Evolutionary conservation across 352 stramenopile species (phyloP).

Genomic region (Globisporangium takayamanum): DNA sequence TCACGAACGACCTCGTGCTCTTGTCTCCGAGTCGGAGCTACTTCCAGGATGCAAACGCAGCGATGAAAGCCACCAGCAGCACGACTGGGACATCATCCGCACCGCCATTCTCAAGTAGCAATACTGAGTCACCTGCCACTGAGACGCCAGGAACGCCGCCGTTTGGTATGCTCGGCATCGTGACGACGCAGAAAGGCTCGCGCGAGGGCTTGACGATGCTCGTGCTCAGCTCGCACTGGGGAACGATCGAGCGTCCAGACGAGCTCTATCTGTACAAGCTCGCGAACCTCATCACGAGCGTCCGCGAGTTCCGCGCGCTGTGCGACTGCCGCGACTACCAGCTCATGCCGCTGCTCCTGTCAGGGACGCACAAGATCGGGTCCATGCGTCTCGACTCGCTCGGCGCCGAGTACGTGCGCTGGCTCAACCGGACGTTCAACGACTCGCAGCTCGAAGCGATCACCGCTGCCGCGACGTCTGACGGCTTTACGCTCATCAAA

Average conservation of each 20-base stretch:
- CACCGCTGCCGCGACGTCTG: conserved; percentile 72
- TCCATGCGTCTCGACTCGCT: conserved; percentile 81
- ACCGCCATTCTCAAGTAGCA: conserved; percentile 3
- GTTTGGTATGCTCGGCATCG: conserved; percentile 62
- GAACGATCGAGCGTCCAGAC: conserved; percentile 36
- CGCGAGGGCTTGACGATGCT: conserved; percentile 72
- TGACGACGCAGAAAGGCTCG: conserved; percentile 54
- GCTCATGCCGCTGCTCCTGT: conserved; percentile 72
- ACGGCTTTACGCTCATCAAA: conserved; percentile 91
- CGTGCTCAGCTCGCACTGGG: conserved; percentile 48
- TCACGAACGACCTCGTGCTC: conserved; percentile 76
- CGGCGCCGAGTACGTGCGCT: conserved; percentile 73
- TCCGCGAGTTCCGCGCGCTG: conserved; percentile 82
- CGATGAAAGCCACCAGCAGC: not conserved
- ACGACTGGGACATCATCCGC: conserved; percentile 4
- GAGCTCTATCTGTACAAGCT: conserved; percentile 77
- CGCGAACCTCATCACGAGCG: conserved; percentile 84
- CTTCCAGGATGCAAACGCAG: conserved; percentile 32
- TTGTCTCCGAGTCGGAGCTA: conserved; percentile 49
- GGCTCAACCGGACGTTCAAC: conserved; percentile 80
- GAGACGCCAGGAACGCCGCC: conserved; percentile 5
- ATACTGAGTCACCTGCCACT: not conserved
- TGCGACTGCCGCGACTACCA: conserved; percentile 76
- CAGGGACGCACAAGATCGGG: conserved; percentile 52
- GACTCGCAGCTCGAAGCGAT: conserved; percentile 89